Percentiles rank a stretch among this genome's conserved stretches.
These are phyloP conservation scores for Glycyrrhiza uralensis DNA, from an alignment of 306 rosid species.

Conservation along the genomic window DNA sequence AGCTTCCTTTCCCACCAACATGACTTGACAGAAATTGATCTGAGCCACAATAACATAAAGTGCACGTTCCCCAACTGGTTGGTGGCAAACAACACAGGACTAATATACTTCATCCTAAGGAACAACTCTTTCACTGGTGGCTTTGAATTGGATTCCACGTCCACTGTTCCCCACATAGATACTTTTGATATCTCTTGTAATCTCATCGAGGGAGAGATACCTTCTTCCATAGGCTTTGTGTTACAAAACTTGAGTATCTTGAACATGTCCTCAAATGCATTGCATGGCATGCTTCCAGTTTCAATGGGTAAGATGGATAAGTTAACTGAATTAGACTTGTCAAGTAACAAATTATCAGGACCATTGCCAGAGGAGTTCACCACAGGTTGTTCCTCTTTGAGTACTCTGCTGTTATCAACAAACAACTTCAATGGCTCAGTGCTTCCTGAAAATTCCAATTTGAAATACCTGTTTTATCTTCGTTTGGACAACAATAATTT, in stretches of 20 bases:
- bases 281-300: not conserved
- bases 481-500: not conserved
- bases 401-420: not conserved
- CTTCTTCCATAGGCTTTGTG: not conserved
- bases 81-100: conserved; percentile 14
- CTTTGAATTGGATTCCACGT: not conserved
- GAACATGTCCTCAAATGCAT: not conserved
- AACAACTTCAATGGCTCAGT: not conserved
- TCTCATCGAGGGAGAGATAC: not conserved
- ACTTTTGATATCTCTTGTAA: conserved; percentile 3
- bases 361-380: not conserved
- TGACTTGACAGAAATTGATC: not conserved
- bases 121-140: conserved; percentile 1
- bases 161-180: not conserved
- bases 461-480: not conserved
- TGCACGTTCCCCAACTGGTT: conserved; percentile 24
- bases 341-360: conserved; percentile 8
- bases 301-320: not conserved
- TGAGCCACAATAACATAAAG: not conserved
- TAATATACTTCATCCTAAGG: not conserved
- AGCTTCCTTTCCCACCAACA: conserved; percentile 13
- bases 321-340: not conserved
- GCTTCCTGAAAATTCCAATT: not conserved
- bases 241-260: not conserved
- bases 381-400: not conserved